Conservation (phyloP, 805 yeast species). For the Saccharomycopsis fermentans region DNA sequence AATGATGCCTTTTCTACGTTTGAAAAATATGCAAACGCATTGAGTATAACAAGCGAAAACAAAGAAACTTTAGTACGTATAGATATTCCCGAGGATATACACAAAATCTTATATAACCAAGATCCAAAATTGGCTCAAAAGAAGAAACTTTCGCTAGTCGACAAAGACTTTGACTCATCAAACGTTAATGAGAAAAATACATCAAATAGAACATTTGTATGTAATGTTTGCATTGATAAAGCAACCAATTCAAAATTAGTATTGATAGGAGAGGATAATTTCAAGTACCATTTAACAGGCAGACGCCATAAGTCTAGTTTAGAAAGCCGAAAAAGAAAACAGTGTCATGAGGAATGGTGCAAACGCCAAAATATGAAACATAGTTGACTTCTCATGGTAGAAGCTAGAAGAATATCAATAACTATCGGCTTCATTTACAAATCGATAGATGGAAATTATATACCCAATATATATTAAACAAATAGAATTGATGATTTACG, state of each 20-base stretch:
- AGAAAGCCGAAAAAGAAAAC: slow-evolving; percentile 38
- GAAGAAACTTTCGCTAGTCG: background rate
- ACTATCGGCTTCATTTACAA: background rate
- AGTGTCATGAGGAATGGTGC: slow-evolving; percentile 41
- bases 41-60: background rate
- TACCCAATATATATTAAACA: background rate
- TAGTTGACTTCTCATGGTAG: background rate
- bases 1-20: slow-evolving; percentile 46
- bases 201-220: slow-evolving; percentile 40
- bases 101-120: background rate
- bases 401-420: background rate
- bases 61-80: background rate
- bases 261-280: slow-evolving; percentile 63
- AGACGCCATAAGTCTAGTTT: slow-evolving; percentile 54
- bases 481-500: background rate
- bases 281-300: slow-evolving; percentile 58
- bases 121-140: background rate
- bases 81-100: slow-evolving; percentile 5
- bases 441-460: background rate
- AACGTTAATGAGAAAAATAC: background rate
- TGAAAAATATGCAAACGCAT: slow-evolving; percentile 20
- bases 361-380: background rate
- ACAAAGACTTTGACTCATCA: background rate
- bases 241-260: slow-evolving; percentile 42
- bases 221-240: slow-evolving; percentile 54